These are phyloP conservation scores for Calvatia gigantea DNA, from an alignment of 768 basidiomycete genomes.

Conservation along the genomic window DNA sequence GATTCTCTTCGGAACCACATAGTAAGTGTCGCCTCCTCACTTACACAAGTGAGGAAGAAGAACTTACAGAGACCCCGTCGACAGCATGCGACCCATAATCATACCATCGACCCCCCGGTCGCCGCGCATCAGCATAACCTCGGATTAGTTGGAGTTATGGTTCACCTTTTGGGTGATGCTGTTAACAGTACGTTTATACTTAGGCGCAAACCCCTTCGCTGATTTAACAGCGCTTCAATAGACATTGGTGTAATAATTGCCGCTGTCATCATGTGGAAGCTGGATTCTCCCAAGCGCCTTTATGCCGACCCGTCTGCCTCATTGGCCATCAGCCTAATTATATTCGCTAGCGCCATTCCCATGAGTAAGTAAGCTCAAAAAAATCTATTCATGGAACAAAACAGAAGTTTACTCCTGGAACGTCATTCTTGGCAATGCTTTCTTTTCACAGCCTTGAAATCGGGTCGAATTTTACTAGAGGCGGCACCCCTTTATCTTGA, in stretches of 20 bases:
- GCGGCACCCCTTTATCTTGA: conserved; percentile 48
- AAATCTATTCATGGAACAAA: not conserved
- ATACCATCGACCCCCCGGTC: conserved; percentile 37
- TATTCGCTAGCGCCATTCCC: conserved; percentile 50
- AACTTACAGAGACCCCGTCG: not conserved
- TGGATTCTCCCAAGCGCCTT: conserved; percentile 33
- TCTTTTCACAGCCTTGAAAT: conserved; percentile 33
- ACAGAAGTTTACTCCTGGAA: not conserved
- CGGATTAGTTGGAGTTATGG: conserved; percentile 44
- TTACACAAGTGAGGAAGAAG: not conserved
- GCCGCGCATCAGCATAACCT: conserved; percentile 34
- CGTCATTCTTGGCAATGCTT: not conserved
- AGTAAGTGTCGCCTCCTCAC: conserved; percentile 18
- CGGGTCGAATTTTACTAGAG: conserved; percentile 50
- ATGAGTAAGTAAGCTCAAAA: conserved; percentile 34
- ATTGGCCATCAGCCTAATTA: conserved; percentile 46
- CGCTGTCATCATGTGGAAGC: conserved; percentile 46
- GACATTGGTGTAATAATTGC: conserved; percentile 54
- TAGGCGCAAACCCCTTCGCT: conserved; percentile 4
- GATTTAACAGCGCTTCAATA: conserved; percentile 16
- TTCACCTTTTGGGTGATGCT: conserved; percentile 52
- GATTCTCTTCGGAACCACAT: conserved; percentile 25
- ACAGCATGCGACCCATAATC: conserved; percentile 49
- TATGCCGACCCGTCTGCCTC: conserved; percentile 55
- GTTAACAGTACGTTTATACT: conserved; percentile 39